phyloP scores from a whole-genome alignment of 2,329 filamentous ascomycete species.

The Arthrobotrys musiformis region DNA sequence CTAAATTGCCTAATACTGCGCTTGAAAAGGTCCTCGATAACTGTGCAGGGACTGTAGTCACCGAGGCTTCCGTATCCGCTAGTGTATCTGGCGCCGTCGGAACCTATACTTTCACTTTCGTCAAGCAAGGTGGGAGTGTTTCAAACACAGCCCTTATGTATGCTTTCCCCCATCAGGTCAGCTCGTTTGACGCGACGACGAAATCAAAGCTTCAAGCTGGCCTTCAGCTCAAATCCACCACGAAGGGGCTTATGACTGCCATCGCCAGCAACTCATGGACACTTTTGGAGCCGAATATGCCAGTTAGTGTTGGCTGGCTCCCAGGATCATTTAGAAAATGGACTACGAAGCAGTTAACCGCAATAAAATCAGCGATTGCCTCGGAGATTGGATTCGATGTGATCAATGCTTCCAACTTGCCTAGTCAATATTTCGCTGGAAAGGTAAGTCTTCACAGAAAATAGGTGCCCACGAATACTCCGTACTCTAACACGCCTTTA shows the following conservation, averaged over 20 bases:
- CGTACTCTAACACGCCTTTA: conserved; percentile 60
- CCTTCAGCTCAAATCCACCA: conserved; percentile 78
- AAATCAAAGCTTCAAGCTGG: conserved; percentile 65
- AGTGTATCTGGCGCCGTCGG: conserved; percentile 71
- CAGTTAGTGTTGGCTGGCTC: conserved; percentile 73
- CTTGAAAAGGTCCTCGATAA: conserved; percentile 78
- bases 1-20: conserved; percentile 70
- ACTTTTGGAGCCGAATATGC: conserved; percentile 78
- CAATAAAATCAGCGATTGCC: conserved; percentile 72
- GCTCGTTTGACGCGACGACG: conserved; percentile 74
- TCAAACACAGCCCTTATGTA: conserved; percentile 78
- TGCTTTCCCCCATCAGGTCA: conserved; percentile 84
- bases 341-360: conserved; percentile 59
- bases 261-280: conserved; percentile 80
- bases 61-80: conserved; percentile 73
- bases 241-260: conserved; percentile 81
- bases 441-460: conserved; percentile 68
- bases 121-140: conserved; percentile 73
- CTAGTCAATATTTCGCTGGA: conserved; percentile 93
- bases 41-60: conserved; percentile 79
- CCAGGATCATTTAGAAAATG: conserved; percentile 38
- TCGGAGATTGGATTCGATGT: conserved; percentile 78
- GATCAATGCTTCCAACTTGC: conserved; percentile 76
- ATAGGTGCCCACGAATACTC: conserved; percentile 56
- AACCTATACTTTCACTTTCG: conserved; percentile 78